Percentiles rank a stretch among this genome's conserved stretches.
Conservation (phyloP, 2,329 filamentous ascomycete genomes). For the Shiraia sp. region DNA sequence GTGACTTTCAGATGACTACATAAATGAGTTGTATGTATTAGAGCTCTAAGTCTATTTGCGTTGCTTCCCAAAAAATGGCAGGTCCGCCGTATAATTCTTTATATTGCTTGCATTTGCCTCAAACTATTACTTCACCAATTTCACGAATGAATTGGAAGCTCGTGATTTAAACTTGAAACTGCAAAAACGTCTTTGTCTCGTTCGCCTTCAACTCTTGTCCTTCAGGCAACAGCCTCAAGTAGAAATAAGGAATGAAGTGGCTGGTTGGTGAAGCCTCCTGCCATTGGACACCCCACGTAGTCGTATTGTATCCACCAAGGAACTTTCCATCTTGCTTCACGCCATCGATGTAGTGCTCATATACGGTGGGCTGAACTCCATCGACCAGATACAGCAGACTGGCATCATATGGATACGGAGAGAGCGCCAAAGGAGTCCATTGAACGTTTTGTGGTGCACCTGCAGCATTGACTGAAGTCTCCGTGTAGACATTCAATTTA, state of each 20-base stretch:
- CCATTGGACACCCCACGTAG: conserved; percentile 26
- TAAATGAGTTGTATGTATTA: no score
- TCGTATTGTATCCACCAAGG: conserved; percentile 21
- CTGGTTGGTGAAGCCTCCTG: conserved; percentile 4
- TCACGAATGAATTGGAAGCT: no score
- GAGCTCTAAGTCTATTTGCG: no score
- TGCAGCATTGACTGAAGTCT: conserved; percentile 11
- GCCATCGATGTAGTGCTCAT: conserved; percentile 22
- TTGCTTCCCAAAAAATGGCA: no score
- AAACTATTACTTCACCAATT: no score
- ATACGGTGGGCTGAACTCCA: conserved; percentile 15
- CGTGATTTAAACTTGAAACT: conserved; percentile 9
- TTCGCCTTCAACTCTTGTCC: conserved; percentile 12
- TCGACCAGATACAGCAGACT: conserved; percentile 19
- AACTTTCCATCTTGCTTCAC: conserved; percentile 24
- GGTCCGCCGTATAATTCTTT: no score
- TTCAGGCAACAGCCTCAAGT: conserved; percentile 17
- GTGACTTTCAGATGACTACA: no score
- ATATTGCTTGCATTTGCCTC: no score
- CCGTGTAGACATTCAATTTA: conserved; percentile 11
- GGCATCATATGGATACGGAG: conserved; percentile 17
- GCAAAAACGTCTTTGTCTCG: conserved; percentile 18
- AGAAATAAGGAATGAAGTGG: conserved; percentile 14
- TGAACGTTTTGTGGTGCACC: conserved; percentile 11
- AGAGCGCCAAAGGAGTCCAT: conserved; percentile 18